phyloP scores from a whole-genome alignment of 306 rosid species.

The Fragaria ananassa region DNA sequence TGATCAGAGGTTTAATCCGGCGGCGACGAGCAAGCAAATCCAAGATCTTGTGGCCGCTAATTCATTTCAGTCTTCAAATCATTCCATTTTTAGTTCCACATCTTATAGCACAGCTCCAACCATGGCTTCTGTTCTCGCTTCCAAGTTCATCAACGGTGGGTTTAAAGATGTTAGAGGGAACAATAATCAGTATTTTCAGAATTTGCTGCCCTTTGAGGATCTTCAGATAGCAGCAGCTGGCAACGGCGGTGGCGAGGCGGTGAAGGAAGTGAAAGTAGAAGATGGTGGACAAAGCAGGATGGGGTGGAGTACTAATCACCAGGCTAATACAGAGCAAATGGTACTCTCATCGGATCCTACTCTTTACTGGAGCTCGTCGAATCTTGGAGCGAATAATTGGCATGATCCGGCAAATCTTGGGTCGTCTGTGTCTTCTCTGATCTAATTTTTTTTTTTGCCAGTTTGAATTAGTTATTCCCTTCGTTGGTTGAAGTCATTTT shows the following conservation, averaged over 20 bases:
- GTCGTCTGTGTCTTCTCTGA: conserved; percentile 70
- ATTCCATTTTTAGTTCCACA: conserved; percentile 49
- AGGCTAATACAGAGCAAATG: conserved; percentile 56
- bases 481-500: conserved; percentile 19
- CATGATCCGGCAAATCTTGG: conserved; percentile 59
- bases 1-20: conserved; percentile 33
- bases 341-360: conserved; percentile 50
- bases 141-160: conserved; percentile 48
- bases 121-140: conserved; percentile 54
- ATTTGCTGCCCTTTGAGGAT: conserved; percentile 46
- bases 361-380: conserved; percentile 61
- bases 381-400: conserved; percentile 47
- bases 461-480: conserved; percentile 13
- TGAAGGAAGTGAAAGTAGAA: conserved; percentile 64
- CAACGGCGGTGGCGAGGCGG: conserved; percentile 15
- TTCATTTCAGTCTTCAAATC: conserved; percentile 39
- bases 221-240: conserved; percentile 26
- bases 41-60: conserved; percentile 28
- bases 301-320: conserved; percentile 38
- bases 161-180: conserved; percentile 34
- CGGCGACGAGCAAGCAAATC: conserved; percentile 20
- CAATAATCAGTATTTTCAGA: conserved; percentile 32
- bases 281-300: conserved; percentile 39
- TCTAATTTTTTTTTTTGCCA: conserved; percentile 28
- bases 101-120: conserved; percentile 36